Percentiles rank a stretch among this genome's conserved stretches.
These are phyloP conservation scores for Cryptococcus sp. DNA, from an alignment of 1,284 basidiomycete species.

Conservation along the genomic window DNA sequence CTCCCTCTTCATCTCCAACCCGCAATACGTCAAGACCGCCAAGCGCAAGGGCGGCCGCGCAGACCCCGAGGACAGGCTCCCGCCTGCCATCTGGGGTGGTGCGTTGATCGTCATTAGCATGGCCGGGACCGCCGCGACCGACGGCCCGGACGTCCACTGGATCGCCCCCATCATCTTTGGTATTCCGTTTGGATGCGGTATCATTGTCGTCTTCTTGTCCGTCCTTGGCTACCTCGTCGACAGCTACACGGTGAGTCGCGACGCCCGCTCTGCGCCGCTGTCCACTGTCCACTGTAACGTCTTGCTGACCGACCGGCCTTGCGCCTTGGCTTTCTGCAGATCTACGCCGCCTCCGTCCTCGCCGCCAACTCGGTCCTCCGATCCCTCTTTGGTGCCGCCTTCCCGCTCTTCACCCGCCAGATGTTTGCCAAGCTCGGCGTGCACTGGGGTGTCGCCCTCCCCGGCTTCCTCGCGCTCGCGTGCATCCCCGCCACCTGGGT, in stretches of 20 bases:
- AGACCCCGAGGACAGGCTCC: constrained; percentile 60
- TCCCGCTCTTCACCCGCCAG: constrained; percentile 58
- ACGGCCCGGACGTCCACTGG: constrained; percentile 49
- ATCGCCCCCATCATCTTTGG: constrained; percentile 59
- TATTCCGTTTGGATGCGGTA: constrained; percentile 62
- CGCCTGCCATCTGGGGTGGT: constrained; percentile 54
- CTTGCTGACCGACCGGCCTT: neutral
- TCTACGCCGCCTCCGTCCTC: constrained; percentile 58
- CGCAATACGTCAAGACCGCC: constrained; percentile 55
- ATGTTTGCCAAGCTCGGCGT: constrained; percentile 58
- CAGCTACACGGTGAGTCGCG: constrained; percentile 60
- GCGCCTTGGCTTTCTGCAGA: constrained; percentile 4
- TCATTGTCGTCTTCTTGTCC: constrained; percentile 62
- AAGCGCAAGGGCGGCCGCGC: constrained; percentile 54
- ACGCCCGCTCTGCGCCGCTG: too few species aligned
- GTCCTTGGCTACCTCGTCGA: constrained; percentile 64
- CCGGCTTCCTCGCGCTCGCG: constrained; percentile 59
- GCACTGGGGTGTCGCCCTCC: constrained; percentile 64
- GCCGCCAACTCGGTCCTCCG: constrained; percentile 69
- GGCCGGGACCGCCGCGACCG: constrained; percentile 48
- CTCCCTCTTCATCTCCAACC: constrained; percentile 49
- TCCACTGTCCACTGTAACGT: too few species aligned
- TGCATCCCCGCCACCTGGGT: constrained; percentile 59
- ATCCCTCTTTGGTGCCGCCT: constrained; percentile 62
- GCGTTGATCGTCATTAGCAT: constrained; percentile 46